Percentiles rank a stretch among this genome's conserved stretches.
phyloP scores from a whole-genome alignment of 1,284 basidiomycete species.

The Tetrapyrgos nigripes region DNA sequence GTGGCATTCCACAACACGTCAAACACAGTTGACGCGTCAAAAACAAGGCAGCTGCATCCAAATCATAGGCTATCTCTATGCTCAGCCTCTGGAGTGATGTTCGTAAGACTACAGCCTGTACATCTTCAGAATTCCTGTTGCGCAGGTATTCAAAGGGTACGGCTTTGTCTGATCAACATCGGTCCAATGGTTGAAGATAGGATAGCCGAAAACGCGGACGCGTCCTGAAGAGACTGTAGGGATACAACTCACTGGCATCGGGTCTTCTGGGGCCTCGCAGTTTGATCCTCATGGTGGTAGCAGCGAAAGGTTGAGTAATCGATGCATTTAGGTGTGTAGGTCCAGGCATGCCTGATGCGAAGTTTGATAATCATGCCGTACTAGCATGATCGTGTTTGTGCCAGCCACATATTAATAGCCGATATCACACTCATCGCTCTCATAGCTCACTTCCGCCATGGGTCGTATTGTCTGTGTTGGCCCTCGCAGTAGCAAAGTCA shows the following conservation, averaged over 20 bases:
- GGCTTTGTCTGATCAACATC: no score
- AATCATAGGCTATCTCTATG: no score
- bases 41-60: no score
- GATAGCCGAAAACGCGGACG: no score
- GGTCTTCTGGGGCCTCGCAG: not conserved
- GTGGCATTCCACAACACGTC: no score
- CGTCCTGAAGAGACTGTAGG: not conserved
- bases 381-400: not conserved
- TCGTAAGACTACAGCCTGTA: no score
- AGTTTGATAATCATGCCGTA: not conserved
- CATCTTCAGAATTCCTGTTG: constrained; percentile 4
- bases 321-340: not conserved
- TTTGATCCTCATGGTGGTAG: no score
- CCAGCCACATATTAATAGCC: not conserved
- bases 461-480: not conserved
- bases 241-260: no score
- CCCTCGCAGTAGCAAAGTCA: not conserved
- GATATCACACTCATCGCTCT: not conserved
- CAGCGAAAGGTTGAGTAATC: no score
- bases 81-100: not conserved
- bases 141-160: not conserved
- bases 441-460: not conserved
- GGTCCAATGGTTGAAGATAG: no score
- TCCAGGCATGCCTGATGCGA: not conserved
- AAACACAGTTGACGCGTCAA: no score